Evolutionary conservation across 2,329 filamentous ascomycete genomes (phyloP), one percentile per base, ranked within the genome.

Genomic region (Stagonosporopsis cucurbitacearum): DNA sequence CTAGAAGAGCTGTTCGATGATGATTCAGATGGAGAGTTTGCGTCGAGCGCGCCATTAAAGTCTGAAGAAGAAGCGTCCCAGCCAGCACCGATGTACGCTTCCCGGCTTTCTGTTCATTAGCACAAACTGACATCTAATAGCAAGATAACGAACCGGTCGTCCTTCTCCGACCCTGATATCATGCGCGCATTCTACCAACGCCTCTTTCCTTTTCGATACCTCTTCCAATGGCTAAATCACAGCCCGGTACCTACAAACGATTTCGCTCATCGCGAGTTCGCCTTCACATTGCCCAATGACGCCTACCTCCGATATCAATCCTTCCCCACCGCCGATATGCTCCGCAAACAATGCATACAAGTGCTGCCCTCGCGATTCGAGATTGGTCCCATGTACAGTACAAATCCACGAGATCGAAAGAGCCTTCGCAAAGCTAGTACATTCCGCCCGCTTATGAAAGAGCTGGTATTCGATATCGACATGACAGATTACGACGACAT

Each of bases 191-290:
- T 97, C 79, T 99, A 99, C 75, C 91, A 96, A 72, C 91, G 95
- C 43, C 82, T 99, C 33, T 98, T 98, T 68, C 95, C 95, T 4
- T 99, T 96, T 82, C 87, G 93, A 57, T 89, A 91, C 59, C 86
- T 98, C 19, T 99, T 97, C 78, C 93, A 97, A 75, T 99, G 95
- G 95, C 86, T 99, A 43, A 99, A 98, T 73, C 95, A 98, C 77
- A 91, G 91, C 50, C 89, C 92, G 6, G 87, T 87, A 6, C 93
- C 95, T 0, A 89, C 89, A 4, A 88, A 88, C 63, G 93, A 98
- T 77, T 98, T 98, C 78, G 87, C 83, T 25, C 91, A 98, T 74
- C 89, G 95, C 71, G 95, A 99, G 76, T 98, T 99, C 74, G 93
- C 95, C 17, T 94, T 98, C 72, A 96, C 93, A 1, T 83, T 98